phyloP scores from a whole-genome alignment of 257 asterid species.

The Misopates orontium region DNA sequence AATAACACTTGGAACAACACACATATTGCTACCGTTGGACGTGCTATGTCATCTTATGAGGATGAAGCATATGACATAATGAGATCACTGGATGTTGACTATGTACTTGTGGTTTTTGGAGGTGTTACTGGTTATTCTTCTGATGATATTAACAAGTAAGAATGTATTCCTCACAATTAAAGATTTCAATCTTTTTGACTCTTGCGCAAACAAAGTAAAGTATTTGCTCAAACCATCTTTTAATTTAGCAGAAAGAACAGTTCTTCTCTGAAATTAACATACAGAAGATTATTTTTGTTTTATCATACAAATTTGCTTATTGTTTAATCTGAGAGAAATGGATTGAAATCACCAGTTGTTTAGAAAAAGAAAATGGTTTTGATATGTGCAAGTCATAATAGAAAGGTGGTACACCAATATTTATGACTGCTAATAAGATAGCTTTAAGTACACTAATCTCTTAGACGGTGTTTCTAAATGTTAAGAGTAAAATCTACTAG shows the following conservation, averaged over 20 bases:
- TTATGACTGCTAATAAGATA: conserved; percentile 7
- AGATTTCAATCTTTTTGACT: background rate
- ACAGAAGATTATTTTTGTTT: background rate
- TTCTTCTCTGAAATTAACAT: background rate
- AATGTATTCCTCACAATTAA: background rate
- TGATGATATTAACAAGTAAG: conserved; percentile 98
- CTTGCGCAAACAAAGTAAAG: background rate
- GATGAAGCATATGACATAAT: conserved; percentile 96
- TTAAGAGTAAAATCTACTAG: background rate
- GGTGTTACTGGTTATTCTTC: conserved; percentile 99
- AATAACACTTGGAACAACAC: conserved; percentile 99
- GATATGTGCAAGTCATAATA: conserved; percentile 11
- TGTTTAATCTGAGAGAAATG: too few relatives aligned
- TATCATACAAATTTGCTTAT: background rate
- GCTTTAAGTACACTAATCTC: background rate
- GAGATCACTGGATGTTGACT: conserved; percentile 92
- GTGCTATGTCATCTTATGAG: conserved; percentile 98
- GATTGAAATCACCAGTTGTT: background rate
- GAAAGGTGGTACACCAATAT: conserved; percentile 4
- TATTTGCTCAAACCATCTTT: conserved; percentile 2
- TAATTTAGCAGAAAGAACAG: conserved; percentile 8
- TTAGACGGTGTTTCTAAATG: background rate
- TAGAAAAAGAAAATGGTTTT: background rate
- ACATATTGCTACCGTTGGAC: conserved; percentile 98
- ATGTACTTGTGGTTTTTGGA: conserved; percentile 94